phyloP scores from a whole-genome alignment of 169 alveolate genomes.

The Cryptosporidium muris region DNA sequence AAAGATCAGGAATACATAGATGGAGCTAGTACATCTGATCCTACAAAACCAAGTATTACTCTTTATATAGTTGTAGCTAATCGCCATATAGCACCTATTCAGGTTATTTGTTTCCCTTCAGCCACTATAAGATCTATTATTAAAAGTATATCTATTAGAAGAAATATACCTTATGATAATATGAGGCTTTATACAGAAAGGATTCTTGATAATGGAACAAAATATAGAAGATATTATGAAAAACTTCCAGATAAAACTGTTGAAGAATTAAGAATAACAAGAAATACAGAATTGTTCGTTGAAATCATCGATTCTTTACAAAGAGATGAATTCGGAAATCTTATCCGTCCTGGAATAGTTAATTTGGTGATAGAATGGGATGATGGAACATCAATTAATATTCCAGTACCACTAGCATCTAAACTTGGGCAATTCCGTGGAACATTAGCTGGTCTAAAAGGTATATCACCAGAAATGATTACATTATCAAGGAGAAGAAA shows the following conservation, averaged over 20 bases:
- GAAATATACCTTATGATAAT: slow-evolving; percentile 13
- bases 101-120: slow-evolving; percentile 52
- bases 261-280: slow-evolving; percentile 48
- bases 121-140: slow-evolving; percentile 35
- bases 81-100: slow-evolving; percentile 55
- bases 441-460: slow-evolving; percentile 66
- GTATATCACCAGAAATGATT: slow-evolving; percentile 50
- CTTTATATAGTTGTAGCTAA: slow-evolving; percentile 33
- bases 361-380: slow-evolving; percentile 66
- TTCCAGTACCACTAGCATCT: slow-evolving; percentile 62
- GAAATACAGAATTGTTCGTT: slow-evolving; percentile 47
- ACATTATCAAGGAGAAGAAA: slow-evolving; percentile 37
- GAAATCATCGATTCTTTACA: slow-evolving; percentile 45
- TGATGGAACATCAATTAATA: slow-evolving; percentile 58
- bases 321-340: slow-evolving; percentile 61
- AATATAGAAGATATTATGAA: slow-evolving; percentile 63
- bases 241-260: slow-evolving; percentile 66
- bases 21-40: slow-evolving; percentile 8
- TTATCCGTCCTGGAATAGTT: slow-evolving; percentile 59
- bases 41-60: slow-evolving; percentile 17
- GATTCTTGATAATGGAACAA: slow-evolving; percentile 54
- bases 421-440: slow-evolving; percentile 59
- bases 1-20: slow-evolving; percentile 51
- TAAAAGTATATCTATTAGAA: slow-evolving; percentile 53
- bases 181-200: slow-evolving; percentile 40